A percentile compares a stretch with the other conserved stretches of the same genome.
Conservation (phyloP, 108 stramenopile species). For the Nannochloropsis salina region DNA sequence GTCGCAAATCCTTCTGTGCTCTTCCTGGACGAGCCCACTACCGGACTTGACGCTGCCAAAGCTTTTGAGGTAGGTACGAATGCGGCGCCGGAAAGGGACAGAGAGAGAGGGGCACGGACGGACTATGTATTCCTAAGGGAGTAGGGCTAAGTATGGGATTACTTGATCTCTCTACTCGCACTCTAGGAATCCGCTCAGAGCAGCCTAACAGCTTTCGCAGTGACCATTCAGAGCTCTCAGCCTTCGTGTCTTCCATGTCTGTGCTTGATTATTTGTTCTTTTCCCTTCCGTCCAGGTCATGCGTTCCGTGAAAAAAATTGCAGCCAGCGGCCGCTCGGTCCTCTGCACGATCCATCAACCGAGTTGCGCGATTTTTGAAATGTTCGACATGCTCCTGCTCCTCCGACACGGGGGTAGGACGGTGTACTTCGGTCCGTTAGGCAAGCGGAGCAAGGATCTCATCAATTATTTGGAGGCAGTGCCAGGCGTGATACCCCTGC, state of each 20-base stretch:
- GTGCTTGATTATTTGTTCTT: too few species aligned
- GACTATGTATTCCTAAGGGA: too few species aligned
- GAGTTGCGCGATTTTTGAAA: slow-evolving; percentile 62
- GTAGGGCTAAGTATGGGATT: too few species aligned
- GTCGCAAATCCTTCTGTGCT: slow-evolving; percentile 53
- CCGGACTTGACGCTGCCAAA: slow-evolving; percentile 48
- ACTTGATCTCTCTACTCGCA: too few species aligned
- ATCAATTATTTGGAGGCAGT: slow-evolving; percentile 48
- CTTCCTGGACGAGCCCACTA: slow-evolving; percentile 59
- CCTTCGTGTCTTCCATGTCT: too few species aligned
- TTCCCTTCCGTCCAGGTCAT: slow-evolving; percentile 28
- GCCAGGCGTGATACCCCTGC: slow-evolving; percentile 49
- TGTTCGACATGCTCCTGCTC: slow-evolving; percentile 70
- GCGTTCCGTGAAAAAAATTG: slow-evolving; percentile 51
- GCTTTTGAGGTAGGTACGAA: background rate
- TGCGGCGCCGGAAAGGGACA: too few species aligned
- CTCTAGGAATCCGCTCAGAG: too few species aligned
- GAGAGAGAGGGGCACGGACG: too few species aligned
- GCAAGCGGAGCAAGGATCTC: slow-evolving; percentile 28
- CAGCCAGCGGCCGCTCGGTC: slow-evolving; percentile 58
- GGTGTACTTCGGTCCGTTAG: slow-evolving; percentile 56
- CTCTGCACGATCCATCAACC: slow-evolving; percentile 74
- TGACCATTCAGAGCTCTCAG: too few species aligned
- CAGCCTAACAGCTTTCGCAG: too few species aligned
- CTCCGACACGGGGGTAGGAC: slow-evolving; percentile 54